phyloP scores from a whole-genome alignment of 805 yeast genomes.

The Cephaloascus albidus region DNA sequence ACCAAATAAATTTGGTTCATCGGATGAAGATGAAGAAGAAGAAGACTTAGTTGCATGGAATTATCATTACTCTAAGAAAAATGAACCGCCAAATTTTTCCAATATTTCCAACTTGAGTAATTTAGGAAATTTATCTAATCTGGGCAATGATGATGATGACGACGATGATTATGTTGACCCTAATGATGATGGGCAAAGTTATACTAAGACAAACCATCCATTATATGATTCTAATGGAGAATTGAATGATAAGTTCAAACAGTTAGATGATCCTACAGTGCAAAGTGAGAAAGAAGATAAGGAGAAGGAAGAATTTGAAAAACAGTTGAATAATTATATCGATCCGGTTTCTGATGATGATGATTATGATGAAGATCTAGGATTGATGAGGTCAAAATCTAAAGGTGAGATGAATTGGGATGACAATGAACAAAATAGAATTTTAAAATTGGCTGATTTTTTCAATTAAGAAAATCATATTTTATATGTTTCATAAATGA shows the following conservation, averaged over 20 bases:
- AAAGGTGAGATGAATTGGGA: slow-evolving; percentile 24
- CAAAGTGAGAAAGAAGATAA: not conserved
- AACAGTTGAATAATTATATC: not conserved
- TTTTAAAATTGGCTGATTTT: slow-evolving; percentile 14
- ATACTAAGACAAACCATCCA: slow-evolving; percentile 52
- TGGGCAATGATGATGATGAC: slow-evolving; percentile 24
- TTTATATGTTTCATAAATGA: not conserved
- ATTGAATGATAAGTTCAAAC: slow-evolving; percentile 3
- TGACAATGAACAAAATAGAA: slow-evolving; percentile 17
- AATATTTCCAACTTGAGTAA: not conserved
- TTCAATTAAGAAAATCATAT: not conserved
- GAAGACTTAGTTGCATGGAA: slow-evolving; percentile 8
- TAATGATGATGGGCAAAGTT: slow-evolving; percentile 72
- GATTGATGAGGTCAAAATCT: slow-evolving; percentile 23
- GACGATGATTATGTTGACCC: slow-evolving; percentile 74
- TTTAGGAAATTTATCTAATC: not conserved
- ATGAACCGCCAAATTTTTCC: not conserved
- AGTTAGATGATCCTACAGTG: not conserved
- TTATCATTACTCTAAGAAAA: not conserved
- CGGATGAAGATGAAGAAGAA: slow-evolving; percentile 52
- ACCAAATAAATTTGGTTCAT: slow-evolving; percentile 38
- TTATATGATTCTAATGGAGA: slow-evolving; percentile 36
- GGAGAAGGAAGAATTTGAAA: not conserved
- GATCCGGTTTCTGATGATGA: slow-evolving; percentile 5
- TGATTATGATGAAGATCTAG: slow-evolving; percentile 19